Base-by-base conservation (phyloP, 768 basidiomycete species). In the Macrolepiota dolichaula region DNA sequence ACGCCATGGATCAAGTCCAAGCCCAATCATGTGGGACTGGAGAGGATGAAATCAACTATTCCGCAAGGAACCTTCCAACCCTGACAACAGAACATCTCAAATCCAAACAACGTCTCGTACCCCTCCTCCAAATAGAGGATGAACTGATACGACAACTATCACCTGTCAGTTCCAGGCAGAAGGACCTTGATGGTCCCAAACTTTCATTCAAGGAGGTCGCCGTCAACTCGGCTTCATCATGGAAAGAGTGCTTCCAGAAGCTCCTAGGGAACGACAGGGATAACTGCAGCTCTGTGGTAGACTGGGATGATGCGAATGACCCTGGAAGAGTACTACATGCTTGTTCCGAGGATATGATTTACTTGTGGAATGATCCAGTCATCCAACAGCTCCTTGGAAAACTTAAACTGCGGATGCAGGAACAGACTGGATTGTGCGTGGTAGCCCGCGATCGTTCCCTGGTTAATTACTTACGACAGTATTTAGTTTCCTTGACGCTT, bases 381-480 rank as follows among this genome's bases (percentile, higher is more conserved):
- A 76, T 89, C 35, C 79, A 76, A 63, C 69, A 74, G 44, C 68
- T 90, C 47, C 73, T 91, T 65, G 76, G 75, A 6, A 72, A 70
- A 54, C 81, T 85, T 66, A 83, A 81, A 59, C 70, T 89, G 57
- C 74, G 85, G 12, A 72, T 88, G 32, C 84, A 89, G 67, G 88
- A 91, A 64, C 77, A 85, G 69, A 83, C 86, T 44, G 88, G 87
- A 42, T 92, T 89, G 90, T 92, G 64, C 68, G 88, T 35, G 9
- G 42, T 32, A 9, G 24, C 17, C 38, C 40, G 63, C 12, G 19
- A 13, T 42, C 12, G 19, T 27, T 24, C 11, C 47, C 19, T n/a
- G n/a, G n/a, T 12, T 24, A 38, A 15, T 27, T 11, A 15, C 17
- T 59, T 37, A 51, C 37, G 13, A 49, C 25, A 27, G 22, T 10